Conservation (phyloP, 805 yeast genomes). For the Brettanomyces naardenensis region DNA sequence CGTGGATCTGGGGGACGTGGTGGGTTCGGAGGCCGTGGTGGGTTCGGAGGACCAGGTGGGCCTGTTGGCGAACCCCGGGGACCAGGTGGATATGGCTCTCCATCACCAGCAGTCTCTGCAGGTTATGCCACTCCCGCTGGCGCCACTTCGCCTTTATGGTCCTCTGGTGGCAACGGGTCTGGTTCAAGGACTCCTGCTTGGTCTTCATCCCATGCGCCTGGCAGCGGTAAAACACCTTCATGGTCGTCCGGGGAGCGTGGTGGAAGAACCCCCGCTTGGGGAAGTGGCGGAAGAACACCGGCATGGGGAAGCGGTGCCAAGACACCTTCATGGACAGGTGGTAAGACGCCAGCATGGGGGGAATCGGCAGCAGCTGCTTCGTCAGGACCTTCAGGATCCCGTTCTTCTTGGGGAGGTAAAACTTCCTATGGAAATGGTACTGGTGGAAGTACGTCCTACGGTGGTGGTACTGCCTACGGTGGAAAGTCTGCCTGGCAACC, state of each 20-base stretch:
- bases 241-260: conserved; percentile 35
- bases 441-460: conserved; percentile 7
- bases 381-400: conserved; percentile 33
- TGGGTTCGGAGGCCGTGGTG: neutral
- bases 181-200: conserved; percentile 52
- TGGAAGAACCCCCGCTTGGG: conserved; percentile 36
- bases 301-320: conserved; percentile 24
- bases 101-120: neutral
- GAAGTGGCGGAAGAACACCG: conserved; percentile 28
- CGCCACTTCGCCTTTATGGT: conserved; percentile 25
- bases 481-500: conserved; percentile 13
- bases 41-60: conserved; percentile 22
- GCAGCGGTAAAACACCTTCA: conserved; percentile 41
- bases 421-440: neutral
- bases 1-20: conserved; percentile 14
- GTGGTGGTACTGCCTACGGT: conserved; percentile 4
- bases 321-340: conserved; percentile 13
- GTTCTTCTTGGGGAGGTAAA: conserved; percentile 29
- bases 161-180: conserved; percentile 29
- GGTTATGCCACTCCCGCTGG: conserved; percentile 10
- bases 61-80: conserved; percentile 4
- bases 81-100: neutral
- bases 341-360: conserved; percentile 37
- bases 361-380: conserved; percentile 31
- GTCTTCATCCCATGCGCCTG: conserved; percentile 28